phyloP scores from a whole-genome alignment of 2,329 filamentous ascomycete genomes.

The Orbilia brochopaga region DNA sequence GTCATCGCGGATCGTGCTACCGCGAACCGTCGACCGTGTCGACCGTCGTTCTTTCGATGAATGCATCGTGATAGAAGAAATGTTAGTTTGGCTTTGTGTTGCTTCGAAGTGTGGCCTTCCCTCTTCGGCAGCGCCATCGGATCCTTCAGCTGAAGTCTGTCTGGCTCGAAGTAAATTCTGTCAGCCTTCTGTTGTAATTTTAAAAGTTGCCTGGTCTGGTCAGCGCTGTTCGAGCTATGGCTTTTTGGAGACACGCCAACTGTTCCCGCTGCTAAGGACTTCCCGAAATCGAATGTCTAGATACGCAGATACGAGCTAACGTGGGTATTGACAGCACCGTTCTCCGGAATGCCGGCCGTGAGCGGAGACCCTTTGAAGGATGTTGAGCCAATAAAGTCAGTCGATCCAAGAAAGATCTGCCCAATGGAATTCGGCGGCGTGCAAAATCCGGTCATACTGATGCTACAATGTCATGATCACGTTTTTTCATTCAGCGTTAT shows the following conservation, averaged over 20 bases:
- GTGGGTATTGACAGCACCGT: slow-evolving; percentile 1
- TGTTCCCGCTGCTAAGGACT: not conserved
- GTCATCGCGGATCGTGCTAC: not conserved
- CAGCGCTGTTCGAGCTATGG: slow-evolving; percentile 1
- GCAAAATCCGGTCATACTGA: not conserved
- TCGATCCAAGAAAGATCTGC: not conserved
- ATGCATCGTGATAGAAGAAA: not conserved
- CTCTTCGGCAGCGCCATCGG: not conserved
- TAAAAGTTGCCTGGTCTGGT: not conserved
- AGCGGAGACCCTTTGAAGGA: not conserved
- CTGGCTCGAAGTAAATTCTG: not conserved
- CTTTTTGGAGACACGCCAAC: not conserved
- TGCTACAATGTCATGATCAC: slow-evolving; percentile 1
- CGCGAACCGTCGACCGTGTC: not conserved
- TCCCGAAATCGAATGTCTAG: not conserved
- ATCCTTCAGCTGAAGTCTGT: not conserved
- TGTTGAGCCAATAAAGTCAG: not conserved
- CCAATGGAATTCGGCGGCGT: not conserved
- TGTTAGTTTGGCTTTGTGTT: too few relatives aligned
- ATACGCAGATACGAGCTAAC: not conserved
- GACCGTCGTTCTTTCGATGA: not conserved
- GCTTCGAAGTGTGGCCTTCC: not conserved
- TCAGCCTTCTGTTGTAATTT: slow-evolving; percentile 35
- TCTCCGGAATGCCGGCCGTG: not conserved
- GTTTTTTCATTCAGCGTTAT: not conserved